Conservation (phyloP, 768 basidiomycete genomes). For the Leccinum aurantiacum region DNA sequence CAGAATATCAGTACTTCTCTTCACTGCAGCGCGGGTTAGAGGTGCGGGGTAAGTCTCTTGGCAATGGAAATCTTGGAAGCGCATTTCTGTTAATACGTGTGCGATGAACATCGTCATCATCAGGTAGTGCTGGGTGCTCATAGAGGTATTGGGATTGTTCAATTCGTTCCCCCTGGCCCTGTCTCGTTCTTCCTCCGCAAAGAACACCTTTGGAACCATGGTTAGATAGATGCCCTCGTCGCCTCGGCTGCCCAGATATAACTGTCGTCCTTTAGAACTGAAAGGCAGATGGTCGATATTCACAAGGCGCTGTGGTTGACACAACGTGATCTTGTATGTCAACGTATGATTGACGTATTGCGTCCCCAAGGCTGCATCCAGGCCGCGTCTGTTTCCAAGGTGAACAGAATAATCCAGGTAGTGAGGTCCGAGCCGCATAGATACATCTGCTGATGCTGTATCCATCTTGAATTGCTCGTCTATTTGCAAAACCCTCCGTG, state of each 20-base stretch:
- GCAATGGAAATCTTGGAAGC: not conserved
- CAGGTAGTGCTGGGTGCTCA: not conserved
- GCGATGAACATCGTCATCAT: not conserved
- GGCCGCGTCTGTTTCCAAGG: not conserved
- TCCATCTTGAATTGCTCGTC: not conserved
- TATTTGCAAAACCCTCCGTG: not conserved
- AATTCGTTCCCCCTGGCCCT: no score
- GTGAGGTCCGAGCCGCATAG: not conserved
- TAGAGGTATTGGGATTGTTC: not conserved
- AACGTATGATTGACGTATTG: not conserved
- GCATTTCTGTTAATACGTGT: not conserved
- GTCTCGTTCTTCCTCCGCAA: not conserved
- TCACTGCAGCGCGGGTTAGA: not conserved
- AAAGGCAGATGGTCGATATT: not conserved
- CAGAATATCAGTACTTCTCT: not conserved
- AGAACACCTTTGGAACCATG: not conserved
- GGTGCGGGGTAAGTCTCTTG: not conserved
- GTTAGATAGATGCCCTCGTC: not conserved
- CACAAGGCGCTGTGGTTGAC: not conserved
- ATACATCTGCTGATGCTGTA: not conserved
- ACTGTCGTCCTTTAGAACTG: not conserved
- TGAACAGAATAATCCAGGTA: not conserved
- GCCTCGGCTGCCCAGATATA: not conserved
- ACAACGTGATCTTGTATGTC: not conserved
- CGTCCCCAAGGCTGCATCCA: not conserved